A percentile compares a stretch with the other conserved stretches of the same genome.
Evolutionary conservation across 495 filamentous ascomycete species (phyloP).

Genomic region (Penicillium waksmanii): DNA sequence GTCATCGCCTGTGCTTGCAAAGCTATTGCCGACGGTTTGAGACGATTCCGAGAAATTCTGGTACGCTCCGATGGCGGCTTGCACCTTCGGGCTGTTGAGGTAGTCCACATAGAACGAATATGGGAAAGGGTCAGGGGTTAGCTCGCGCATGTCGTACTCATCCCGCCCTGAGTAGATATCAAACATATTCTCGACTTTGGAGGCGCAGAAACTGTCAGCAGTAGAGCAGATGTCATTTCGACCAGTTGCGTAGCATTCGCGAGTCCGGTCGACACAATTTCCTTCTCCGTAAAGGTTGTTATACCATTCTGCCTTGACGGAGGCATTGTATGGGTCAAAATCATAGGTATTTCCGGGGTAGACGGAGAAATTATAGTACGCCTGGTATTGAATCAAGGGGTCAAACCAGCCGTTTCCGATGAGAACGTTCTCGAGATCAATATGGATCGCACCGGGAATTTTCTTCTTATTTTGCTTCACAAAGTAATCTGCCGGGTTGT

Average conservation of each 20-base stretch:
- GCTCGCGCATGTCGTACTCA: slow-evolving; percentile 65
- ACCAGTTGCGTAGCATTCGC: slow-evolving; percentile 49
- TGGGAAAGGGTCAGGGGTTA: slow-evolving; percentile 63
- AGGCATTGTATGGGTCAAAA: slow-evolving; percentile 53
- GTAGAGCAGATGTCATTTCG: slow-evolving; percentile 51
- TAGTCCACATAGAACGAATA: slow-evolving; percentile 61
- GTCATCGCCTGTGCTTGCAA: slow-evolving; percentile 61
- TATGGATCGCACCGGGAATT: slow-evolving; percentile 42
- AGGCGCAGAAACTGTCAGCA: slow-evolving; percentile 58
- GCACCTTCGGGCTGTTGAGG: slow-evolving; percentile 58
- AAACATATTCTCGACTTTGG: slow-evolving; percentile 56
- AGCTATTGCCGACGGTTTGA: slow-evolving; percentile 51
- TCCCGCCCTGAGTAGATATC: slow-evolving; percentile 56
- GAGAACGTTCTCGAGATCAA: slow-evolving; percentile 58
- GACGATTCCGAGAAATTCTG: slow-evolving; percentile 58
- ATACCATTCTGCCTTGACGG: slow-evolving; percentile 53
- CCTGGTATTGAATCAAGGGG: slow-evolving; percentile 62
- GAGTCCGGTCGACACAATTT: slow-evolving; percentile 62
- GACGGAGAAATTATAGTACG: slow-evolving; percentile 66
- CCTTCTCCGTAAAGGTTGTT: slow-evolving; percentile 64
- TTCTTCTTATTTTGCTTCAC: slow-evolving; percentile 42
- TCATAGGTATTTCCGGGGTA: slow-evolving; percentile 63
- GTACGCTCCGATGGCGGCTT: slow-evolving; percentile 61
- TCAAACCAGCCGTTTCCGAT: slow-evolving; percentile 65
- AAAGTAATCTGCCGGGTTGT: slow-evolving; percentile 22